These are phyloP conservation scores for Periconia sp. DNA, from an alignment of 2,329 filamentous ascomycete species.

Conservation along the genomic window DNA sequence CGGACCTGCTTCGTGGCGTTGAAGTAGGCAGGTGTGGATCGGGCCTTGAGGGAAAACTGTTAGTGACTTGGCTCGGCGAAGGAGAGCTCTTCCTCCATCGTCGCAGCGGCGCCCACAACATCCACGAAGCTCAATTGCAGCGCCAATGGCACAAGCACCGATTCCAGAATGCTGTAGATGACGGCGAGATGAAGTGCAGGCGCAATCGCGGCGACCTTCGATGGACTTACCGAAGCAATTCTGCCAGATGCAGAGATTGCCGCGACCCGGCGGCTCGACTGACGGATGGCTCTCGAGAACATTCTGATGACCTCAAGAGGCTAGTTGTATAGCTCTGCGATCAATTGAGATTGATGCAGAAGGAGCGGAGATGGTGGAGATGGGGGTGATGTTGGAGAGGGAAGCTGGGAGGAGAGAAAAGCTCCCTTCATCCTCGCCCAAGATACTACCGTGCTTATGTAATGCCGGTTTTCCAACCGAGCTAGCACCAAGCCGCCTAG, in stretches of 20 bases:
- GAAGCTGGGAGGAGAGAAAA: constrained; percentile 32
- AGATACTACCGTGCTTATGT: neutral
- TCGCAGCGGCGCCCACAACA: constrained; percentile 43
- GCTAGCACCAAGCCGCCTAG: neutral
- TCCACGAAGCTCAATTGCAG: constrained; percentile 40
- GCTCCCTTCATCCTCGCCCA: constrained; percentile 7
- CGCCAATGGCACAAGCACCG: constrained; percentile 35
- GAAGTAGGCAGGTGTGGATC: constrained; percentile 79
- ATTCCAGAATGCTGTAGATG: constrained; percentile 37
- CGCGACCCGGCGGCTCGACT: constrained; percentile 92
- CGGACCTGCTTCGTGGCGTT: constrained; percentile 74
- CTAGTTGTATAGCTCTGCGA: constrained; percentile 45
- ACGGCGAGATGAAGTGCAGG: constrained; percentile 41
- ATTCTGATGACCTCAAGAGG: constrained; percentile 61
- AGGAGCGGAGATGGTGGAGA: constrained; percentile 39
- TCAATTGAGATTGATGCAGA: constrained; percentile 49
- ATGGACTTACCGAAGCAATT: constrained; percentile 87
- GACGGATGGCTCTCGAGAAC: constrained; percentile 98
- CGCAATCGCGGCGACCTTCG: constrained; percentile 45
- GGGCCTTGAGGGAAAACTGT: constrained; percentile 66
- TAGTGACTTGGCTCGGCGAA: constrained; percentile 47
- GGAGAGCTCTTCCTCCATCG: constrained; percentile 39
- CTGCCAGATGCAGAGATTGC: constrained; percentile 90
- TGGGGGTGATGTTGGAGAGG: constrained; percentile 35
- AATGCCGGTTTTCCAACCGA: neutral